A percentile compares a stretch with the other conserved stretches of the same genome.
Conservation (phyloP, 305 asterid species). For the Fraxinus xanthoxyloides region DNA sequence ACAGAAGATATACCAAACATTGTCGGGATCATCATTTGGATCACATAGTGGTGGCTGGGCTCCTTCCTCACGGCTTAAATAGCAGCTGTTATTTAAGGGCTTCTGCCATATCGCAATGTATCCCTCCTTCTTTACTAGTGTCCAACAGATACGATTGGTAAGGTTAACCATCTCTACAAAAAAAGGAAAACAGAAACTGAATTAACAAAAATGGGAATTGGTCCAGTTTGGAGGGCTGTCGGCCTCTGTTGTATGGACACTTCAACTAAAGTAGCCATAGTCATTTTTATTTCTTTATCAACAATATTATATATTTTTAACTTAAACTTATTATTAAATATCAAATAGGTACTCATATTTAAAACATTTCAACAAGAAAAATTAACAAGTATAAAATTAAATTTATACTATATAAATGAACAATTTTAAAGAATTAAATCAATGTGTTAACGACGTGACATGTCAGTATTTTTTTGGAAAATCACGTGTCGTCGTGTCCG, state of each 20-base stretch:
- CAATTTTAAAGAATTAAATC: neutral
- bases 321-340: neutral
- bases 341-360: neutral
- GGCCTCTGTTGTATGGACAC: neutral
- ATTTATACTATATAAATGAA: neutral
- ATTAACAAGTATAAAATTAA: too few species aligned
- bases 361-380: neutral
- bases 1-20: constrained; percentile 56
- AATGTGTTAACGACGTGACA: neutral
- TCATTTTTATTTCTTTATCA: neutral
- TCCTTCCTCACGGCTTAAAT: constrained; percentile 67
- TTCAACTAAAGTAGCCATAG: neutral
- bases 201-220: neutral
- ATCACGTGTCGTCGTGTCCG: too few species aligned
- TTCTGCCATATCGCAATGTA: constrained; percentile 93
- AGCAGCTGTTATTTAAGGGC: constrained; percentile 79
- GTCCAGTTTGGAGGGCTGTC: neutral
- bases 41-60: constrained; percentile 75
- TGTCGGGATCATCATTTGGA: constrained; percentile 75
- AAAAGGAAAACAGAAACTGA: neutral
- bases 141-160: constrained; percentile 81
- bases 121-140: constrained; percentile 85
- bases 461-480: neutral
- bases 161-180: constrained; percentile 76
- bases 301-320: neutral